Percentiles rank a stretch among this genome's conserved stretches.
phyloP scores from a whole-genome alignment of 768 basidiomycete species.

The Mycena polygramma region DNA sequence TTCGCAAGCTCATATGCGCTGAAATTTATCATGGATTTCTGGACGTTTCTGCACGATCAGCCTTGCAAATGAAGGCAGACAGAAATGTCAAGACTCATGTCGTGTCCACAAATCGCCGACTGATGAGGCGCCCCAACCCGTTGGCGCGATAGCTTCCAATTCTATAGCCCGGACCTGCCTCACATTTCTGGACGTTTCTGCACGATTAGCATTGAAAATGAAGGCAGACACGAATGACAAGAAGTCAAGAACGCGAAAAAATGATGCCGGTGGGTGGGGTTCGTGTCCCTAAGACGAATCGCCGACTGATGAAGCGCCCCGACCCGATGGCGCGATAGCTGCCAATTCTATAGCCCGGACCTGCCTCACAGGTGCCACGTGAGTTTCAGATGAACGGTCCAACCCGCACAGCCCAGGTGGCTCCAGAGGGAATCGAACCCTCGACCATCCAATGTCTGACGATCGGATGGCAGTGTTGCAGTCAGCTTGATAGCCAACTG shows the following conservation, averaged over 20 bases:
- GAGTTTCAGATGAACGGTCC: not conserved
- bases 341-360: not conserved
- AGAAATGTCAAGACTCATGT: too few relatives aligned
- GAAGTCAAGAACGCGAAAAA: not conserved
- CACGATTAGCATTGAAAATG: too few relatives aligned
- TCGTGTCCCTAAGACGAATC: not conserved
- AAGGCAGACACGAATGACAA: too few relatives aligned
- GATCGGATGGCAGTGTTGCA: not conserved
- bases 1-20: too few relatives aligned
- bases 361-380: not conserved
- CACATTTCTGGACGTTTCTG: too few relatives aligned
- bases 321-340: slow-evolving; percentile 6
- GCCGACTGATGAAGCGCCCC: not conserved
- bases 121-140: too few relatives aligned
- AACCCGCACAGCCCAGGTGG: not conserved
- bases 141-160: too few relatives aligned
- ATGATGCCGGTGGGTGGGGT: slow-evolving; percentile 12
- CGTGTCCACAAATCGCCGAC: too few relatives aligned
- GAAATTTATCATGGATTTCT: too few relatives aligned
- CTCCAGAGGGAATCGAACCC: slow-evolving; percentile 11
- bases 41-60: too few relatives aligned
- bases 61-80: too few relatives aligned
- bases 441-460: not conserved
- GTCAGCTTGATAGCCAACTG: not conserved
- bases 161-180: too few relatives aligned